These are phyloP conservation scores for Mycosphaerella sp. DNA, from an alignment of 2,329 filamentous ascomycete species.

Conservation along the genomic window DNA sequence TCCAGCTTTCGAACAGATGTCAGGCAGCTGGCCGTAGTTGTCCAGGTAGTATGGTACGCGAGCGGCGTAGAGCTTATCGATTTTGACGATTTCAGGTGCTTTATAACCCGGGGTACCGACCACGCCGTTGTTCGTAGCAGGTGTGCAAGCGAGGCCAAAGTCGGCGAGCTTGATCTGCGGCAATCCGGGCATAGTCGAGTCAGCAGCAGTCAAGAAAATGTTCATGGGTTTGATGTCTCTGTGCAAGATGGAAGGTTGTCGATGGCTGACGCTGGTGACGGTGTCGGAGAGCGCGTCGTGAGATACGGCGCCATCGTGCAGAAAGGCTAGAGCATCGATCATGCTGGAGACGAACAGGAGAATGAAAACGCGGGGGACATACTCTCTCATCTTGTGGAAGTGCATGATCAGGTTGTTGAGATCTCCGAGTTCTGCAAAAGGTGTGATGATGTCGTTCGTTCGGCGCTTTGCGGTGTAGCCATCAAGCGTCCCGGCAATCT, in stretches of 20 bases:
- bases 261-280: not conserved
- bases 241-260: slow-evolving; percentile 12
- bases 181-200: slow-evolving; percentile 4
- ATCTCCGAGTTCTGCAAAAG: slow-evolving; percentile 26
- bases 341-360: slow-evolving; percentile 26
- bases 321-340: slow-evolving; percentile 23
- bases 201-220: slow-evolving; percentile 12
- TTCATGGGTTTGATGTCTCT: slow-evolving; percentile 14
- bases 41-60: slow-evolving; percentile 5
- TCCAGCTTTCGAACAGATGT: slow-evolving; percentile 18
- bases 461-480: not conserved
- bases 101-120: slow-evolving; percentile 7
- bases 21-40: not conserved
- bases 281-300: slow-evolving; percentile 5
- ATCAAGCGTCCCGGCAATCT: slow-evolving; percentile 4
- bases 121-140: slow-evolving; percentile 6
- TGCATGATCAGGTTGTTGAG: slow-evolving; percentile 15
- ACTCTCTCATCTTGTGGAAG: not conserved
- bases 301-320: slow-evolving; percentile 23
- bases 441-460: slow-evolving; percentile 15
- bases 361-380: slow-evolving; percentile 19
- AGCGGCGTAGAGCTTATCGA: slow-evolving; percentile 12
- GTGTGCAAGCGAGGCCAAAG: slow-evolving; percentile 9
- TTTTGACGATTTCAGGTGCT: slow-evolving; percentile 22
- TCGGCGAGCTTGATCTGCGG: slow-evolving; percentile 10